Evolutionary conservation across 2,329 filamentous ascomycete species (phyloP).

Genomic region (Blumeria hordei): DNA sequence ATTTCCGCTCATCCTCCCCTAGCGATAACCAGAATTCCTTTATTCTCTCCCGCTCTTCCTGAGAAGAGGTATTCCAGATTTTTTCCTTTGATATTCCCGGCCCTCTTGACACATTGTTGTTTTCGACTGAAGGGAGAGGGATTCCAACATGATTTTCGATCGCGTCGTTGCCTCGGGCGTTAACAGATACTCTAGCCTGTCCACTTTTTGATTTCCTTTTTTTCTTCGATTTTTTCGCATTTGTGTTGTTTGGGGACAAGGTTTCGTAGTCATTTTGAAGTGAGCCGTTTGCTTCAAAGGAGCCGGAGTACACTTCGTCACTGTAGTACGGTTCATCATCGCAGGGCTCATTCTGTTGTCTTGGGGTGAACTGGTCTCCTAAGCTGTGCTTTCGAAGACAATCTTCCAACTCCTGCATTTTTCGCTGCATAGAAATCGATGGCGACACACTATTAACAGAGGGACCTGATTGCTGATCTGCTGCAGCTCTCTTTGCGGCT

Average conservation of each 20-base stretch:
- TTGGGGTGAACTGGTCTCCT: constrained; percentile 10
- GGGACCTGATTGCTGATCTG: constrained; percentile 8
- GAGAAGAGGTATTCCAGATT: constrained; percentile 92
- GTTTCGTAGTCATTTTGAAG: constrained; percentile 13
- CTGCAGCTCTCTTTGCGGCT: constrained; percentile 15
- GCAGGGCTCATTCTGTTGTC: constrained; percentile 19
- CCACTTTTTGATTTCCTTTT: constrained; percentile 17
- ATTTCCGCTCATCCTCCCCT: constrained; percentile 83
- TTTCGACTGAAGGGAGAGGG: constrained; percentile 17
- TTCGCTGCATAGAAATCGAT: constrained; percentile 5
- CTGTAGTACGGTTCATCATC: constrained; percentile 31
- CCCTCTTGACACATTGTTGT: constrained; percentile 17
- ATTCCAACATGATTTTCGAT: constrained; percentile 12
- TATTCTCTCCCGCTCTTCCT: constrained; percentile 88
- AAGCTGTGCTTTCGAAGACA: constrained; percentile 11
- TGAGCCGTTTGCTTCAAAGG: constrained; percentile 14
- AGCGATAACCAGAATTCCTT: constrained; percentile 95
- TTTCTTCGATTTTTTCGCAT: constrained; percentile 17
- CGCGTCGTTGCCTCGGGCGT: constrained; percentile 11
- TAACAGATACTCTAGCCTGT: constrained; percentile 6
- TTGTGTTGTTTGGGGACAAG: constrained; percentile 7
- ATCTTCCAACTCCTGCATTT: constrained; percentile 12
- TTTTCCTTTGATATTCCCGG: constrained; percentile 35
- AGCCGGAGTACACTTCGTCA: constrained; percentile 24
- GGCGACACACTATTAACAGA: constrained; percentile 7